Evolutionary conservation across 139 green algal genomes (phyloP), one percentile per base, ranked within the genome.

Genomic region (Helicosporidium sp.): DNA sequence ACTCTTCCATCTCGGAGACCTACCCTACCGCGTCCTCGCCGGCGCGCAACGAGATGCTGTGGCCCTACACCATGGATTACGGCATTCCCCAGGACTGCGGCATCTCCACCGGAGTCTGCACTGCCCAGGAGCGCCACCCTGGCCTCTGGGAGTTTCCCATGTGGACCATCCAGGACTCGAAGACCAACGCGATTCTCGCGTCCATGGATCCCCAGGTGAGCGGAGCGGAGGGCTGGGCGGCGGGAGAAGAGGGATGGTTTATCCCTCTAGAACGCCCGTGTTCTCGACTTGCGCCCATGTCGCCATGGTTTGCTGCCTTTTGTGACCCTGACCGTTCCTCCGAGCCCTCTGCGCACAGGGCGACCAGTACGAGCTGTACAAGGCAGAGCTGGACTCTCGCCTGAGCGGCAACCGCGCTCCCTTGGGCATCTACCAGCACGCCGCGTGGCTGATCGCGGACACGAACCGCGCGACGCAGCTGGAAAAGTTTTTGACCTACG

Each of bases 61-160:
- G 52, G 52, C 52, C 52, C 43, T 58, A 58, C 34, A 58, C 43
- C 33, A 58, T 58, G 52, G 52, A 58, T 33, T 31, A 51, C 33
- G 52, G 52, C 52, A 17, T 58, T 2, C 43, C 52, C 0, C 52
- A 58, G 52, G 40, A 34, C 43, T 52, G 52, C 43, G 52, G 46
- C 43, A 34, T 51, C 22, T 29, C 40, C 43, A 57, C 51, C 3
- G 51, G 51, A 44, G 51, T 7, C 29, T 45, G 40, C 19, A 24
- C 7, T n/a, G 12, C 40, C 20, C 15, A 22, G 15, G 40, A 45
- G 40, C 12, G 12, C 7, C 16, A 45, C 20, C 7, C 40, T 7
- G 19, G 40, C 16, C 40, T 26, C 18, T 24, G 40, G n/a, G n/a
- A 45, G n/a, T 24, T 45, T n/a, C 40, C 18, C 12, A 17, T 45